Conservation (phyloP, 1,284 basidiomycete species). For the Cryptococcus sp. region DNA sequence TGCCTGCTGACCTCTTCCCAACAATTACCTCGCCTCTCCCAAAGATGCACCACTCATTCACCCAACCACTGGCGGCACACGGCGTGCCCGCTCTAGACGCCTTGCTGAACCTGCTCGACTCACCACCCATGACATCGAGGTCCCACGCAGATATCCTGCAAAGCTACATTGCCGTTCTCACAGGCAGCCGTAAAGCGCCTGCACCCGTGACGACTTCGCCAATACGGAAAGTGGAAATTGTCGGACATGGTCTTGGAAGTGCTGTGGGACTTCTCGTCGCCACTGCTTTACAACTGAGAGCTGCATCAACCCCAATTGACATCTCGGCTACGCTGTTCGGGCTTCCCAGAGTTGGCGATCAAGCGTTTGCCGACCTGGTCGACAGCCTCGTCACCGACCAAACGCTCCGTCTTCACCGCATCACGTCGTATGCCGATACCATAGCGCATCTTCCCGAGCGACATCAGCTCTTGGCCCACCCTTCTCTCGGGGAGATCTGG, state of each 20-base stretch:
- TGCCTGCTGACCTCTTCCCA: slow-evolving; percentile 29
- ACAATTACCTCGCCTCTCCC: slow-evolving; percentile 12
- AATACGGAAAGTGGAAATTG: slow-evolving; percentile 31
- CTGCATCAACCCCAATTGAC: slow-evolving; percentile 15
- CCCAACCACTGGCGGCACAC: slow-evolving; percentile 25
- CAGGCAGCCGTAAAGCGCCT: not conserved
- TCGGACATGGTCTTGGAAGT: slow-evolving; percentile 39
- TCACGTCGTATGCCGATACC: slow-evolving; percentile 34
- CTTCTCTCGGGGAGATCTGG: slow-evolving; percentile 31
- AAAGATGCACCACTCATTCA: slow-evolving; percentile 25
- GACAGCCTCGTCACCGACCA: slow-evolving; percentile 17
- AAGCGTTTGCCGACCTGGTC: slow-evolving; percentile 27
- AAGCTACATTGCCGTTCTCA: slow-evolving; percentile 11
- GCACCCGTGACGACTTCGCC: slow-evolving; percentile 2
- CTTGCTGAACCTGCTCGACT: slow-evolving; percentile 25
- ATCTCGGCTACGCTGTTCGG: slow-evolving; percentile 31
- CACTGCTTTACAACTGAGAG: slow-evolving; percentile 25
- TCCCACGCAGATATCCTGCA: slow-evolving; percentile 11
- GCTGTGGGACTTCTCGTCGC: slow-evolving; percentile 31
- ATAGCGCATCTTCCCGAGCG: slow-evolving; percentile 33
- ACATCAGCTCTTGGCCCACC: slow-evolving; percentile 31
- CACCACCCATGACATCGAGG: slow-evolving; percentile 16
- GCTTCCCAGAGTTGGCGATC: slow-evolving; percentile 33
- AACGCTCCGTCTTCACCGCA: slow-evolving; percentile 18
- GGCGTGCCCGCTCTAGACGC: slow-evolving; percentile 25